Evolutionary conservation across 208 protist genomes (phyloP).

Genomic region (Lotmaria passim): DNA sequence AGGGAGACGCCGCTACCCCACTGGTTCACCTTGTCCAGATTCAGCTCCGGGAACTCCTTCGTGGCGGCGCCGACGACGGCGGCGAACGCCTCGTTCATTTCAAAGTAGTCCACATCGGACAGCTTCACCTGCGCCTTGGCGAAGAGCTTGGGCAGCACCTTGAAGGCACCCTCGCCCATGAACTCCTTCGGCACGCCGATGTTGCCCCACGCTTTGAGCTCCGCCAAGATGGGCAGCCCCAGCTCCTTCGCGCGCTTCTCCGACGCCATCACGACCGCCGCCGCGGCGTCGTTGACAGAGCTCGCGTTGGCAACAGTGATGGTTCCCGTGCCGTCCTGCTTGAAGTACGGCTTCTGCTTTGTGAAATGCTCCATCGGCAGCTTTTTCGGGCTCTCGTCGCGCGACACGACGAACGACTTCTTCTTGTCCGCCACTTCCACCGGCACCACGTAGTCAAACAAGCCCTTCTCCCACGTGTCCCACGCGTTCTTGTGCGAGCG

Average conservation of each 20-base stretch:
- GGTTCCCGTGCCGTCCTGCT: conserved; percentile 82
- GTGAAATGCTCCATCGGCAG: conserved; percentile 87
- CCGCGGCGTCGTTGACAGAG: conserved; percentile 91
- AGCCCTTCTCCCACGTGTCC: conserved; percentile 74
- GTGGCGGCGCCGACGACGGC: conserved; percentile 92
- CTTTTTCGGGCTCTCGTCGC: conserved; percentile 91
- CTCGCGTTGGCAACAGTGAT: conserved; percentile 94
- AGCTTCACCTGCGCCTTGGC: conserved; percentile 50
- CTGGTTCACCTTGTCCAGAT: conserved; percentile 91
- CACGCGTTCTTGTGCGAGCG: conserved; percentile 86
- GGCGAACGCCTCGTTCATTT: conserved; percentile 98
- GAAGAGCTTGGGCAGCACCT: conserved; percentile 88
- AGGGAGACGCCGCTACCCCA: conserved; percentile 95
- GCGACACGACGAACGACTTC: conserved; percentile 46
- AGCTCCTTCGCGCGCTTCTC: conserved; percentile 78
- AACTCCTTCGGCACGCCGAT: conserved; percentile 87
- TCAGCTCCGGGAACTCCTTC: conserved; percentile 82
- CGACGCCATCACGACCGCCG: conserved; percentile 83
- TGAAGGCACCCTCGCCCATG: conserved; percentile 92
- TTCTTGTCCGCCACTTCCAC: conserved; percentile 70
- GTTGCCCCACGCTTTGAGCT: conserved; percentile 88
- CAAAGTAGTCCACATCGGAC: conserved; percentile 88
- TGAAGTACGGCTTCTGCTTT: conserved; percentile 88
- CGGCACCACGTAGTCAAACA: conserved; percentile 92
- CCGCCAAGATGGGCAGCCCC: conserved; percentile 84